Conservation (phyloP, 768 basidiomycete species). For the Amanita exitialis region DNA sequence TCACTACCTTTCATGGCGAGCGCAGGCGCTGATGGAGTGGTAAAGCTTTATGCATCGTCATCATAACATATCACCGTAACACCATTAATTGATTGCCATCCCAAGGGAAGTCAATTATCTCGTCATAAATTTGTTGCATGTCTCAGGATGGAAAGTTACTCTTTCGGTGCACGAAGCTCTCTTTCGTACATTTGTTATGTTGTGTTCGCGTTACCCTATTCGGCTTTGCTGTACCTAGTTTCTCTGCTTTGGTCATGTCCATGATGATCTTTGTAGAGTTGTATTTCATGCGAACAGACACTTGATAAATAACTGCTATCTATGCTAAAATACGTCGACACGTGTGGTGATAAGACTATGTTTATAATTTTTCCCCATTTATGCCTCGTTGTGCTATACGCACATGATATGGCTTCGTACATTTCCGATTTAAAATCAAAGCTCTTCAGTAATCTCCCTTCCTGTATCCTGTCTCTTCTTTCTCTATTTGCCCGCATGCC, state of each 20-base stretch:
- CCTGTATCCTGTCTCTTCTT: no score
- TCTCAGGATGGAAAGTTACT: neutral
- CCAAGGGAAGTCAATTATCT: neutral
- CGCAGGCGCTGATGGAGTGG: constrained; percentile 91
- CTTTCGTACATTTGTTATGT: neutral
- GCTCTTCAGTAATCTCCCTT: no score
- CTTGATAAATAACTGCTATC: neutral
- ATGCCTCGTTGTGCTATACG: no score
- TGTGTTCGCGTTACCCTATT: neutral
- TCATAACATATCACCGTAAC: constrained; percentile 24
- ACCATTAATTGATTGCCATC: constrained; percentile 2
- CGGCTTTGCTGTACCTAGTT: constrained; percentile 3
- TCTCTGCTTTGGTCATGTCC: neutral
- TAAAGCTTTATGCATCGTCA: constrained; percentile 86
- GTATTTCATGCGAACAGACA: neutral
- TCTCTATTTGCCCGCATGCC: no score
- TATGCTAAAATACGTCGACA: no score
- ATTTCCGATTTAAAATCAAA: no score
- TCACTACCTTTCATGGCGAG: constrained; percentile 83
- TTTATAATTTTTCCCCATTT: no score
- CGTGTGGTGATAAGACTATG: no score
- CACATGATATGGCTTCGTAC: no score
- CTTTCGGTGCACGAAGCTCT: neutral
- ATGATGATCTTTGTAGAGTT: constrained; percentile 1
- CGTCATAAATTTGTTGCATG: constrained; percentile 1